phyloP scores from a whole-genome alignment of 805 yeast genomes.

The Candida hungchunana region DNA sequence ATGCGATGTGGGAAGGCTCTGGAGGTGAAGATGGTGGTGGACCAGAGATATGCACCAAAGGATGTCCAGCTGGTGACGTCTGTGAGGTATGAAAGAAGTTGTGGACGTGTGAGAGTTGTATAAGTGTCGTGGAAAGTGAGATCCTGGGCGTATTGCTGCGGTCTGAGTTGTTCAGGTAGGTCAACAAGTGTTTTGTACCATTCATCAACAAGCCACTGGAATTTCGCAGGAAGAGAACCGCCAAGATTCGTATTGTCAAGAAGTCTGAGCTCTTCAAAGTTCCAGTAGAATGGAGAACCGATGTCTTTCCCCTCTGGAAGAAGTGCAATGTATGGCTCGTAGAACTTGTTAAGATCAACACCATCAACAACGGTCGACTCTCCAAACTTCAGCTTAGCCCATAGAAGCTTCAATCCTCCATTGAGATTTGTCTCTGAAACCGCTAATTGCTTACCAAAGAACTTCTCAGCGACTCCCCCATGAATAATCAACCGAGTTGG shows the following conservation, averaged over 20 bases:
- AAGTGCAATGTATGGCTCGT: slow-evolving; percentile 43
- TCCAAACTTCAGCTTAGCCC: slow-evolving; percentile 39
- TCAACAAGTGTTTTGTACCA: slow-evolving; percentile 39
- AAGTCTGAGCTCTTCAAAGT: slow-evolving; percentile 42
- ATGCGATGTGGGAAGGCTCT: slow-evolving; percentile 72
- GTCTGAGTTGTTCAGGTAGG: slow-evolving; percentile 11
- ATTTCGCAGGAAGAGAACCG: slow-evolving; percentile 46
- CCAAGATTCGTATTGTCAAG: slow-evolving; percentile 66
- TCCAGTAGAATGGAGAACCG: slow-evolving; percentile 62
- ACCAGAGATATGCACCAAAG: slow-evolving; percentile 71
- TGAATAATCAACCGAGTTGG: slow-evolving; percentile 30
- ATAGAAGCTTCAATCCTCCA: slow-evolving; percentile 33
- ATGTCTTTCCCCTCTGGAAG: slow-evolving; percentile 42
- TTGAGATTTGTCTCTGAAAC: slow-evolving; percentile 25
- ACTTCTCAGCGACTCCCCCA: slow-evolving; percentile 20
- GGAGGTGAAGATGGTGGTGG: slow-evolving; percentile 64
- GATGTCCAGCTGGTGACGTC: slow-evolving; percentile 49
- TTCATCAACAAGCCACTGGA: slow-evolving; percentile 50
- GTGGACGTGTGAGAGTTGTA: slow-evolving; percentile 12
- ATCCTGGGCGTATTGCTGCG: slow-evolving; percentile 15
- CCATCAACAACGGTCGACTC: slow-evolving; percentile 16
- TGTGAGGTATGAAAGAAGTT: slow-evolving; percentile 18
- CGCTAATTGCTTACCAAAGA: slow-evolving; percentile 20
- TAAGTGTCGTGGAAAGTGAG: slow-evolving; percentile 15
- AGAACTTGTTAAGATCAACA: slow-evolving; percentile 27